Conservation (phyloP, 176 grass and related monocot species). For the Triticum aestivum region IWGSC_CS_RefSeq_v2.1 NC_057807.1:670274720-670275219, state of each 20-base stretch:
- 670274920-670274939: conserved; percentile 70
- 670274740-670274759: background rate
- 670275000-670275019: conserved; percentile 73
- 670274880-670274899: conserved; percentile 76
- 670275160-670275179: conserved; percentile 14
- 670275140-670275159: conserved; percentile 4
- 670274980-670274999: conserved; percentile 93
- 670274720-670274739: background rate
- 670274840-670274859: conserved; percentile 52
- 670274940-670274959: conserved; percentile 84
- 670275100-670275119: conserved; percentile 39
- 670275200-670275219: background rate
- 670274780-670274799: background rate
- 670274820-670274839: background rate
- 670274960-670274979: conserved; percentile 67
- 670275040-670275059: conserved; percentile 33
- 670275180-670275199: background rate
- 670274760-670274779: background rate
- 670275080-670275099: conserved; percentile 1
- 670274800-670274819: background rate
- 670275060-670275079: background rate
- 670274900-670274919: conserved; percentile 80
- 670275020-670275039: conserved; percentile 91
- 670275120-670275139: conserved; percentile 29
- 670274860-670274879: conserved; percentile 60